These are phyloP conservation scores for Dioszegia crocea DNA, from an alignment of 768 basidiomycete species.

Conservation along the genomic window DNA sequence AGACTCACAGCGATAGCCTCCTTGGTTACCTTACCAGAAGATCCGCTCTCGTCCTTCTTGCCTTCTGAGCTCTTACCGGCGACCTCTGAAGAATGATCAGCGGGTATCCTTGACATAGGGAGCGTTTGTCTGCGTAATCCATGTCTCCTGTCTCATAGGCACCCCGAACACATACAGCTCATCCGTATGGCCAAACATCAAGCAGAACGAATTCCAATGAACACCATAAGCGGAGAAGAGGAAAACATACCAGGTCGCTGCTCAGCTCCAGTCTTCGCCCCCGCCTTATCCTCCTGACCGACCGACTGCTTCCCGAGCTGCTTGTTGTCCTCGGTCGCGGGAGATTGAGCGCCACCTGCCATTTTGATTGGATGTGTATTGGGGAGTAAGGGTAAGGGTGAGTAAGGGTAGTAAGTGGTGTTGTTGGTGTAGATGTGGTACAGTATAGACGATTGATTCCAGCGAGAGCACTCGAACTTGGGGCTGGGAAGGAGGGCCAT, in stretches of 20 bases:
- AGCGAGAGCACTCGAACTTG: no score
- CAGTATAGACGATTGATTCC: no score
- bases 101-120: no score
- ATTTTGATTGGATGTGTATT: slow-evolving; percentile 1
- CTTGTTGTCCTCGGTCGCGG: slow-evolving; percentile 12
- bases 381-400: background rate
- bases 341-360: slow-evolving; percentile 11
- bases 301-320: slow-evolving; percentile 3
- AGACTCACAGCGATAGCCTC: background rate
- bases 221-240: background rate
- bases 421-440: no score
- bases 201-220: no score
- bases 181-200: background rate
- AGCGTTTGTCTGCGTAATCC: no score
- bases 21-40: background rate
- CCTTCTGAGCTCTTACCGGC: background rate
- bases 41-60: background rate
- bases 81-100: background rate
- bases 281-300: background rate
- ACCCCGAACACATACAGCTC: no score
- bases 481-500: no score
- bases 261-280: slow-evolving; percentile 12
- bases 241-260: slow-evolving; percentile 15
- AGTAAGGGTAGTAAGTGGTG: background rate
- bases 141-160: no score